Evolutionary conservation across 495 filamentous ascomycete genomes (phyloP), one percentile per base, ranked within the genome.

Genomic region (Trichoderma gamsii): DNA sequence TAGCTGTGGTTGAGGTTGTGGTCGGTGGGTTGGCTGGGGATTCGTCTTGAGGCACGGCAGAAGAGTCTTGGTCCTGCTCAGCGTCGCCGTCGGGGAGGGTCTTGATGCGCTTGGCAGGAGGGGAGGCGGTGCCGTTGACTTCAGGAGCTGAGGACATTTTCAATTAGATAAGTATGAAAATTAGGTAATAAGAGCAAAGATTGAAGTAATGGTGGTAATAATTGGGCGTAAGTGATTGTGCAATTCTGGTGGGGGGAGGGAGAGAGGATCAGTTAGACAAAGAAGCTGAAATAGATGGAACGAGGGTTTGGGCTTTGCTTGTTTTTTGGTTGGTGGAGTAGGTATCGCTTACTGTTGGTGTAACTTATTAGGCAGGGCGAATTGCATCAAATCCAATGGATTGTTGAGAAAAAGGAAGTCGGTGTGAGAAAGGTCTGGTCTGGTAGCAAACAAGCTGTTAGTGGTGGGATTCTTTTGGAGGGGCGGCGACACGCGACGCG

Each of bases 131-230:
- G 56, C 25, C 56, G 77, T 81, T 73, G 35, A 38, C 35, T 73
- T 76, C 73, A 75, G 80, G 71, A 74, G 78, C 77, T 76, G 81
- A 78, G 73, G 86, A 87, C 86, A 88, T 88, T 29, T 1, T 29
- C 29, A 78, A 66, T 65, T 70, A 61, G 12, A 46, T 46, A 4
- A 18, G 0, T 11, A 16, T 46, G 12, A 11, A 46, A 1, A 16
- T 32, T 23, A 59, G 63, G 41, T 25, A n/a, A 43, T 63, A 41
- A 11, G 68, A 66, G 63, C 25, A 51, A 9, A 21, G 18, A 9
- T 25, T 52, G 32, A 27, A 23, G 6, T 5, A 23, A 41, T 23
- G 13, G 35, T 13, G 32, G 41, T 8, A 32, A 3, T 35, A 9
- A 25, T 32, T n/a, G 63, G 35, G 59, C 29, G 4, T 6, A 29